Evolutionary conservation across 306 rosid genomes (phyloP), one percentile per base, ranked within the genome.

Genomic region (Cucurbita ficifolia): DNA sequence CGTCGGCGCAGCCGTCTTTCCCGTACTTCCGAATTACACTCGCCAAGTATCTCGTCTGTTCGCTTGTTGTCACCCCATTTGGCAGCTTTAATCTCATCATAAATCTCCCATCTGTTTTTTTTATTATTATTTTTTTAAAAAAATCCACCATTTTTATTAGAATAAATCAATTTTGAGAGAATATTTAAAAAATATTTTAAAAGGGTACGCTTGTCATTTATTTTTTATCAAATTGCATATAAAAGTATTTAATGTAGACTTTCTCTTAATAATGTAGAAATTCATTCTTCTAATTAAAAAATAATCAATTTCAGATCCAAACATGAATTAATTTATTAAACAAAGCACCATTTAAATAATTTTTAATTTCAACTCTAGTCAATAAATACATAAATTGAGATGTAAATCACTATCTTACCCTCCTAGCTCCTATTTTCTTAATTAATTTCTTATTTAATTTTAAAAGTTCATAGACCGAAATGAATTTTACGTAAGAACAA

Each of bases 11-110:
- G 10, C 98, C 98, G 10, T 94, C 97, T 80, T 89, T 81, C 2
- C 97, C 96, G 35, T 94, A 94, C 79, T 87, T 94, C 59, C 80
- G 82, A 4, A 94, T 94, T 74, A 90, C 98, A 29, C 90, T 87
- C 5, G 92, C 96, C 57, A 94, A 57, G 78, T 85, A 90, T 51
- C 90, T 76, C 6, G 98, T 94, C 39, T 94, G 98, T 0, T 82
- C 84, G 70, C 98, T 94, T 7, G 96, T 90, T 45, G 98, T 89
- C 21, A 94, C 90, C 51, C 98, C 98, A 70, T 94, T 94, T 54
- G 98, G 98, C 42, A 94, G 97, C 75, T 94, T 94, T 79, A 94
- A 68, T 60, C 98, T 87, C 98, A 94, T 90, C 98, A 94, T 94
- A 76, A 94, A 94, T 78, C 97, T 90, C 43, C 98, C 98, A 82